Conservation (phyloP, 2,329 filamentous ascomycete species). For the Thielaviopsis ethacetica region DNA sequence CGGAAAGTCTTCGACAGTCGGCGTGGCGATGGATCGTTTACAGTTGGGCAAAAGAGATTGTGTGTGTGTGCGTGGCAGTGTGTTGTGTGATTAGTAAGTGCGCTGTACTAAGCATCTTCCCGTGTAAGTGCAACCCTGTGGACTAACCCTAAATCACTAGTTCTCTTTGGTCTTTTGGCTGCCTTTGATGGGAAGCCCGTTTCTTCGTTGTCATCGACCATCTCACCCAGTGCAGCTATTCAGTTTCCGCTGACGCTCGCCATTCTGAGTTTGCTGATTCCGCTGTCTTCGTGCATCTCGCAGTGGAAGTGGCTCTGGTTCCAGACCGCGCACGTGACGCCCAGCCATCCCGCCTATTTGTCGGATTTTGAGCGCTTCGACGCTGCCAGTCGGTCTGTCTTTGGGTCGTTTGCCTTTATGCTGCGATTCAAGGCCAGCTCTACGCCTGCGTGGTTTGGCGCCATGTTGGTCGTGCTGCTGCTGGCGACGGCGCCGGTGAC, state of each 20-base stretch:
- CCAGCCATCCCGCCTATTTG: slow-evolving; percentile 13
- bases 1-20: background rate
- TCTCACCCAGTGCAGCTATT: slow-evolving; percentile 18
- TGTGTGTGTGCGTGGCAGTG: slow-evolving; percentile 1
- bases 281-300: slow-evolving; percentile 17
- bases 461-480: slow-evolving; percentile 14
- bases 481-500: slow-evolving; percentile 13
- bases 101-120: background rate
- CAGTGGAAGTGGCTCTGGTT: slow-evolving; percentile 22
- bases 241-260: slow-evolving; percentile 18
- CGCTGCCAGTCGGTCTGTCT: slow-evolving; percentile 15
- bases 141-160: background rate
- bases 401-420: slow-evolving; percentile 15
- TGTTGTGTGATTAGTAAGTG: slow-evolving; percentile 5
- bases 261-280: slow-evolving; percentile 15
- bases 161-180: slow-evolving; percentile 8
- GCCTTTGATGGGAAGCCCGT: slow-evolving; percentile 14
- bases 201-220: slow-evolving; percentile 14
- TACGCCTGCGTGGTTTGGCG: slow-evolving; percentile 16
- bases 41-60: slow-evolving; percentile 3
- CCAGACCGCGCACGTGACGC: slow-evolving; percentile 10
- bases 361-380: slow-evolving; percentile 18
- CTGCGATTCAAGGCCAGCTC: slow-evolving; percentile 13
- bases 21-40: background rate
- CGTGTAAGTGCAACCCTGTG: too few relatives aligned